Base-by-base conservation (phyloP, 345 rosid genomes). In the Mallotus nudiflorus region DNA sequence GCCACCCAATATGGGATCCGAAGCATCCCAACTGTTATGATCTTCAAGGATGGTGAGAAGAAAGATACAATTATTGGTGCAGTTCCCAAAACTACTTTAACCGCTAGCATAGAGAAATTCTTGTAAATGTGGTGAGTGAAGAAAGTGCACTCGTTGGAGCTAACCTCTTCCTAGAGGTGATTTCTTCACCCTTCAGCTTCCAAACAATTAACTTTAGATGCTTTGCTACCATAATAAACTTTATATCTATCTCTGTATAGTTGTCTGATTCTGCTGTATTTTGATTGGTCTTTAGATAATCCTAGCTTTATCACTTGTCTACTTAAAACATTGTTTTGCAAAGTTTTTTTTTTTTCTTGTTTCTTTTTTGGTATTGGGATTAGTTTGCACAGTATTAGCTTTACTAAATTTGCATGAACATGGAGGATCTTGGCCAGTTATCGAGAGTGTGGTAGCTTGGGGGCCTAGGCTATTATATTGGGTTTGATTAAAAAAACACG, bases 21-120 rank as follows among this genome's bases (percentile, higher is more conserved):
- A 51, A 84, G 87, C 78, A 84, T 84, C 42, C 87, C 87, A 1
- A 84, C 87, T n/a, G 83, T 81, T 49, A 76, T 84, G 60, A 77
- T 84, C 52, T 84, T 81, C 81, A 84, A 77, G 75, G 57, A 51
- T 11, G 87, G 87, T 9, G 87, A 81, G 75, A 84, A 79, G 81
- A 81, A 78, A 67, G 87, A 84, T 67, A 70, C 87, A 5, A 73
- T 81, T 44, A 81, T 81, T 39, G 87, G 85, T 40, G 87, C 87
- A 0, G 87, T 84, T 62, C 85, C 87, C 45, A 76, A 79, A 68
- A 58, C 78, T 49, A 84, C 87, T 8, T 49, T 84, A 37, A 77
- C 78, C 50, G 62, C 65, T 56, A 74, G 82, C 42, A 72, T 84
- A 27, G 87, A 84, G 69, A 84, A 84, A 33, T 84, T 79, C 77